A percentile compares a stretch with the other conserved stretches of the same genome.
Conservation (phyloP, 2,329 filamentous ascomycete genomes). For the Calonectria multiphialidica region DNA sequence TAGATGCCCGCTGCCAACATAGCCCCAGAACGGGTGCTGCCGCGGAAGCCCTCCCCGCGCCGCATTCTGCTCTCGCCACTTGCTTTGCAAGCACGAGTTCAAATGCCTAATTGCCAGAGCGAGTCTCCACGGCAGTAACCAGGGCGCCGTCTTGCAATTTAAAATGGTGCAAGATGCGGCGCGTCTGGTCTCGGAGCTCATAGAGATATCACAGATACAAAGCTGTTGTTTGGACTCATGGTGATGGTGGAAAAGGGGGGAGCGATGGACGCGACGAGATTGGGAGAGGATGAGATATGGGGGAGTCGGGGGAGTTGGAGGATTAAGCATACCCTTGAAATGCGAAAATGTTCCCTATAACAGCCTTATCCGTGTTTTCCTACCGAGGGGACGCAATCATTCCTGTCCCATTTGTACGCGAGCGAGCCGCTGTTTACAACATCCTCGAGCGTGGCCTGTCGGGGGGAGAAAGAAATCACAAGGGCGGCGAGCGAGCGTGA, state of each 20-base stretch:
- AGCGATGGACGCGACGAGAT: constrained; percentile 36
- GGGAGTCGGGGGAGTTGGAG: constrained; percentile 33
- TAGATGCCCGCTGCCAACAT: constrained; percentile 28
- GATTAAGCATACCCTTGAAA: constrained; percentile 50
- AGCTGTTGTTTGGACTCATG: constrained; percentile 43
- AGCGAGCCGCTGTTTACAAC: constrained; percentile 49
- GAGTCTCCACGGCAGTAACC: constrained; percentile 40
- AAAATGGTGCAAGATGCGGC: constrained; percentile 42
- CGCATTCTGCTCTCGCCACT: constrained; percentile 33
- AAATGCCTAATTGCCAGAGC: constrained; percentile 37
- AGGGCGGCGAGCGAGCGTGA: constrained; percentile 31
- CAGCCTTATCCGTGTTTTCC: constrained; percentile 42
- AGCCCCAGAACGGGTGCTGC: constrained; percentile 14
- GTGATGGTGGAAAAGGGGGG: constrained; percentile 31
- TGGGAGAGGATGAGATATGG: constrained; percentile 30
- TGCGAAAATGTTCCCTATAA: constrained; percentile 34
- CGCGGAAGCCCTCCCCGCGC: constrained; percentile 30
- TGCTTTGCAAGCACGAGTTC: constrained; percentile 34
- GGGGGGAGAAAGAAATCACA: constrained; percentile 39
- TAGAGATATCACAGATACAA: constrained; percentile 48
- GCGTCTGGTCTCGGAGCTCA: constrained; percentile 42
- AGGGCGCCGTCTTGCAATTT: constrained; percentile 44
- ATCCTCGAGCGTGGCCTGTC: constrained; percentile 45
- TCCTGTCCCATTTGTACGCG: constrained; percentile 42
- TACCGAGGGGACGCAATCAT: constrained; percentile 35